Base-by-base conservation (phyloP, 176 grass and related monocot genomes). In the Triticum turgidum region DNA sequence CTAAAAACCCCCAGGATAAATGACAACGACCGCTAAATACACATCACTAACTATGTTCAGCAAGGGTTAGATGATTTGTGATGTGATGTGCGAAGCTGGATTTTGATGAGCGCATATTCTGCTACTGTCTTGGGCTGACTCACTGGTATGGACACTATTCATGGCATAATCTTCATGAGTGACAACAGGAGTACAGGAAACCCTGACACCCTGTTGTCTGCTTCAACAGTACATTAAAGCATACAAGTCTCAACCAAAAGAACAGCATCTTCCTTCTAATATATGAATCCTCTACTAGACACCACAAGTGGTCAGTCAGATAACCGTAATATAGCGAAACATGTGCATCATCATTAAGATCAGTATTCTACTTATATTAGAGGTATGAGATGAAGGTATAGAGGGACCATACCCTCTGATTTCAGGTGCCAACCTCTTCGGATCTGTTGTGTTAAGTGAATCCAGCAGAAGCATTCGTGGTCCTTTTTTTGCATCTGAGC, bases 401-500 rank as follows among this genome's bases (percentile, higher is more conserved):
- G 52, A 33, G 17, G 47, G 74, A 67, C 65, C 41, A 85, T 51
- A 93, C 95, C 78, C 91, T 95, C 89, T 92, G 61, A 98, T 98
- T 32, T 78, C 67, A 6, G 85, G 58, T 79, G 69, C 84, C 76
- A 98, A 84, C 80, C 88, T 92, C 41, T 78, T 81, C 1, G 94
- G 94, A 64, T 76, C 90, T n/a, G 79, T 80, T 17, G 64, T 62
- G 20, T 95, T 90, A 13, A 98, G 93, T 84, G 96, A 98, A 94
- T 98, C 96, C 41, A 98, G 82, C 45, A 98, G 80, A 44, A 98
- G 82, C 93, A 98, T 98, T 61, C 88, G 94, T 34, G 93, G 93
- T 14, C 83, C 87, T 89, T 84, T 92, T 71, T 88, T 88, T 65
- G 59, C 27, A 79, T 82, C 90, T 3, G 86, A 86, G 58, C 47